phyloP scores from a whole-genome alignment of 2,329 filamentous ascomycete genomes.

The Fusarium aywerte region DNA sequence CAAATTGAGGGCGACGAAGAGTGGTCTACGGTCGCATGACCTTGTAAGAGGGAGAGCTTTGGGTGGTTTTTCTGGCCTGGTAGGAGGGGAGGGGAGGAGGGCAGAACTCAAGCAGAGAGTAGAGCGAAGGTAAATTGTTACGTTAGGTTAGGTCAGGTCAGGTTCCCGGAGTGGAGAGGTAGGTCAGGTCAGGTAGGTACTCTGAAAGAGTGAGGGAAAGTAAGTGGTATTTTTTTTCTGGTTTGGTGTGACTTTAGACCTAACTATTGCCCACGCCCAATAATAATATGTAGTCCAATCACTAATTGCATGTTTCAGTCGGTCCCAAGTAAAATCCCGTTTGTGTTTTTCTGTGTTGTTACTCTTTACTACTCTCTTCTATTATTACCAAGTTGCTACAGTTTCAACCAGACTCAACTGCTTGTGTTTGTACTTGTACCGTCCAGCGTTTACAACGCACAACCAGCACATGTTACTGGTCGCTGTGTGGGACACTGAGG shows the following conservation, averaged over 20 bases:
- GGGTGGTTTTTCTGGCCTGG: slow-evolving; percentile 23
- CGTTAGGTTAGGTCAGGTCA: slow-evolving; percentile 19
- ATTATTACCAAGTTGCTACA: background rate
- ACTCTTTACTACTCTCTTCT: background rate
- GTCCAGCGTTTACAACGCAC: slow-evolving; percentile 3
- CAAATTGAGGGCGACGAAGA: slow-evolving; percentile 51
- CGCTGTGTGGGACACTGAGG: slow-evolving; percentile 29
- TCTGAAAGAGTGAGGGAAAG: slow-evolving; percentile 2
- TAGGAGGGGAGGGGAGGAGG: slow-evolving; percentile 3
- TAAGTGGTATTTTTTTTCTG: slow-evolving; percentile 36
- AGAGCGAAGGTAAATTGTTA: slow-evolving; percentile 13
- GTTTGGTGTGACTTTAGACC: slow-evolving; percentile 37
- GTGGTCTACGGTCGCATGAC: slow-evolving; percentile 55
- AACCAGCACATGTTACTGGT: slow-evolving; percentile 19
- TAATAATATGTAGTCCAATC: slow-evolving; percentile 22
- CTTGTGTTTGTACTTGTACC: background rate
- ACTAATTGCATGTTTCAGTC: background rate
- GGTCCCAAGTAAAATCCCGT: slow-evolving; percentile 29
- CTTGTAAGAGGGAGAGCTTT: slow-evolving; percentile 46
- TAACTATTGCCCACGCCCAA: slow-evolving; percentile 26
- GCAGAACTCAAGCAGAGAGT: background rate
- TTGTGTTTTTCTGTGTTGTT: background rate
- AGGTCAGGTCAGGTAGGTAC: slow-evolving; percentile 17
- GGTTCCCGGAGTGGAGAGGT: slow-evolving; percentile 2
- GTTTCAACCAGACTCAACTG: background rate